phyloP scores from a whole-genome alignment of 441 rosid species.

The Melastoma candidum region DNA sequence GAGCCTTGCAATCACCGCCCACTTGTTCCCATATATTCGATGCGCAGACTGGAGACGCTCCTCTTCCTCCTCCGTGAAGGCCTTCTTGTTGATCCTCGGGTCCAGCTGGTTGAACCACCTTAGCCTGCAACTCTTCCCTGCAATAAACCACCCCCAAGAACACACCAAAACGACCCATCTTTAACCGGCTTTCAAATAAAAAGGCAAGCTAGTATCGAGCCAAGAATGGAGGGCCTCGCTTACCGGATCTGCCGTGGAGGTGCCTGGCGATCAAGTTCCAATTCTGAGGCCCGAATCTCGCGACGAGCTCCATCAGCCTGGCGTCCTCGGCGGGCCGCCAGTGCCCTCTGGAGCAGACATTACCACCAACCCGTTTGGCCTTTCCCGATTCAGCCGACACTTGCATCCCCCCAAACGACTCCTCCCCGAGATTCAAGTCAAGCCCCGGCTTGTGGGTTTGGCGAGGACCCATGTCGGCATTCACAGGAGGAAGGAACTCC shows the following conservation, averaged over 20 bases:
- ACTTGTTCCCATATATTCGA: conserved; percentile 74
- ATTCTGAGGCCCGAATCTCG: conserved; percentile 84
- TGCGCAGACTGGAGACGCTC: conserved; percentile 73
- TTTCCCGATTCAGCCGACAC: neutral
- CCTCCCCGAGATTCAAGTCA: no score
- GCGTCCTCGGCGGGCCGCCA: conserved; percentile 97
- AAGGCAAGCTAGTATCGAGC: no score
- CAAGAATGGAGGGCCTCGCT: neutral
- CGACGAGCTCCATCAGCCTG: conserved; percentile 75
- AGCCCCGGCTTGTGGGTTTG: no score
- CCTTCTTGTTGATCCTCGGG: conserved; percentile 80
- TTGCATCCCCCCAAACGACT: no score
- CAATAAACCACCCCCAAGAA: conserved; percentile 1
- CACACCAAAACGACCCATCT: neutral
- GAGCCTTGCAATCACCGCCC: conserved; percentile 90
- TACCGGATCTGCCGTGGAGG: conserved; percentile 91
- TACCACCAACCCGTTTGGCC: conserved; percentile 6
- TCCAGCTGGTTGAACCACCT: conserved; percentile 98
- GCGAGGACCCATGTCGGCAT: no score
- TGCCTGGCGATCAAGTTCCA: conserved; percentile 94
- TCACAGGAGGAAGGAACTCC: no score
- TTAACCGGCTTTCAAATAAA: no score
- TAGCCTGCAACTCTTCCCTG: conserved; percentile 92
- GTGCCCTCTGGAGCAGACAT: conserved; percentile 74
- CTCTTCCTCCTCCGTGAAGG: conserved; percentile 82